These are phyloP conservation scores for Penicillium italicum DNA, from an alignment of 2,329 filamentous ascomycete genomes.

Conservation along the genomic window DNA sequence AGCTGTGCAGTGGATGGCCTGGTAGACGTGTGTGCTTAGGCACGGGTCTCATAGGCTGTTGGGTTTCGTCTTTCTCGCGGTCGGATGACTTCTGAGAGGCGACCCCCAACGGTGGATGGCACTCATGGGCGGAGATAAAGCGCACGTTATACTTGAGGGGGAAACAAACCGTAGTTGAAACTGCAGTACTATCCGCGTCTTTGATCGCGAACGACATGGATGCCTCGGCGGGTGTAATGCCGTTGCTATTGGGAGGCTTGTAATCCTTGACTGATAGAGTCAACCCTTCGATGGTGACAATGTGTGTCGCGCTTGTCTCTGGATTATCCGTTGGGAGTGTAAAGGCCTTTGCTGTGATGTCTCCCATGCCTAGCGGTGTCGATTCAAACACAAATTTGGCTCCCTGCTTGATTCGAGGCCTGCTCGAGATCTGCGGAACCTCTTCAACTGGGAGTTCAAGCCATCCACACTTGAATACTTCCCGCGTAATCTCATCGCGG, in stretches of 20 bases:
- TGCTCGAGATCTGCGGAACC: slow-evolving; percentile 24
- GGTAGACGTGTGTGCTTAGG: slow-evolving; percentile 31
- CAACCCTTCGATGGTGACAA: slow-evolving; percentile 25
- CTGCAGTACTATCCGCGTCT: slow-evolving; percentile 5
- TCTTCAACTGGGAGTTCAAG: slow-evolving; percentile 45
- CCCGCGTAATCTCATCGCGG: slow-evolving; percentile 26
- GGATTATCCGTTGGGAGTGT: slow-evolving; percentile 36
- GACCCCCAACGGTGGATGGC: slow-evolving; percentile 44
- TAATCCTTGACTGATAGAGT: slow-evolving; percentile 23
- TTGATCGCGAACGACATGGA: slow-evolving; percentile 27
- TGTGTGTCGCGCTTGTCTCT: slow-evolving; percentile 6
- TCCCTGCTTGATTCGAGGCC: slow-evolving; percentile 45
- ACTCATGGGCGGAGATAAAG: slow-evolving; percentile 55
- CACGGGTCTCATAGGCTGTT: slow-evolving; percentile 7
- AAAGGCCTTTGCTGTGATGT: slow-evolving; percentile 38
- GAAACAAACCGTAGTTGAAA: slow-evolving; percentile 29
- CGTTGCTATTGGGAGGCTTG: slow-evolving; percentile 10
- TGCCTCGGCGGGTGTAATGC: slow-evolving; percentile 23
- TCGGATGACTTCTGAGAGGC: slow-evolving; percentile 10
- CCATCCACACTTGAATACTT: slow-evolving; percentile 46
- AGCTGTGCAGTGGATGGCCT: slow-evolving; percentile 39
- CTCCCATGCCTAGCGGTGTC: slow-evolving; percentile 40
- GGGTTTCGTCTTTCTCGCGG: background rate
- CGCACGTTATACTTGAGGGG: slow-evolving; percentile 50
- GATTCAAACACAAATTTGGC: slow-evolving; percentile 39